phyloP scores from a whole-genome alignment of 768 basidiomycete genomes.

The Tylopilus subfusipes region DNA sequence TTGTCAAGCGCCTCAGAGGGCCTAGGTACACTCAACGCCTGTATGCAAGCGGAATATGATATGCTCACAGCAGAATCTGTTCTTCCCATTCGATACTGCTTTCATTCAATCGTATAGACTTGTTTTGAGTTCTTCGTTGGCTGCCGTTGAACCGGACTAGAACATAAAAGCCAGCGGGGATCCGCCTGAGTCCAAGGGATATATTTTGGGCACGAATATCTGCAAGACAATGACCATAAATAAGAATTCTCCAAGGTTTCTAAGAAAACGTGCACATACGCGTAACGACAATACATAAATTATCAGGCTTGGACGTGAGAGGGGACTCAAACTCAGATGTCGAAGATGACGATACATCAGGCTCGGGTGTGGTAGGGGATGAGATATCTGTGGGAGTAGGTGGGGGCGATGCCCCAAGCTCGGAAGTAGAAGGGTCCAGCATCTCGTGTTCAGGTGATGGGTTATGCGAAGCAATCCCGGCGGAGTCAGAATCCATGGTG shows the following conservation, averaged over 20 bases:
- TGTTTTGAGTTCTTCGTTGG: background rate
- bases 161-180: background rate
- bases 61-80: background rate
- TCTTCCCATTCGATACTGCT: background rate
- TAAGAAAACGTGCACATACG: background rate
- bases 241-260: background rate
- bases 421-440: background rate
- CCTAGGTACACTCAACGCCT: background rate
- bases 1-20: background rate
- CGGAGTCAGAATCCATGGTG: background rate
- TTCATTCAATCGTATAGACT: background rate
- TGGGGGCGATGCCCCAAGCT: background rate
- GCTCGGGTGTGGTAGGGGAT: background rate
- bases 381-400: background rate
- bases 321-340: background rate
- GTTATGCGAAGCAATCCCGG: background rate
- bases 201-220: background rate
- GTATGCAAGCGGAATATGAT: no score
- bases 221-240: background rate
- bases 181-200: background rate
- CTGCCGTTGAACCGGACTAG: background rate
- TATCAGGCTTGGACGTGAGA: background rate
- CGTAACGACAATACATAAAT: background rate
- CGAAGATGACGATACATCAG: no score
- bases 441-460: background rate